Evolutionary conservation across 75 land plant species (phyloP).

Genomic region (Azolla pinnata): DNA sequence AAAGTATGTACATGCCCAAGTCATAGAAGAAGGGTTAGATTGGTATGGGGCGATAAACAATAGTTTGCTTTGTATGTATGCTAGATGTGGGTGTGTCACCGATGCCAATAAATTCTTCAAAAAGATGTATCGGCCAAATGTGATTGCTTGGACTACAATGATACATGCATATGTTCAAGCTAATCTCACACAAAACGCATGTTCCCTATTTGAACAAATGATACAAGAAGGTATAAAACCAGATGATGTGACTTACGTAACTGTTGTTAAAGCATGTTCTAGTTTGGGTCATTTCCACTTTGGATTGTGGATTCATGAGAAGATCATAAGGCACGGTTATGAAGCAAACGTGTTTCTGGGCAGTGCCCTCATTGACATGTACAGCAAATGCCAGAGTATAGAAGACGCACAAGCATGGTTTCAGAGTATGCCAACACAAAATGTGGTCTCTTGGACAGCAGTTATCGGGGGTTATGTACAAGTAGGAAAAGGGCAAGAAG

Average conservation of each 20-base stretch:
- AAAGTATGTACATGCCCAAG: slow-evolving; percentile 25
- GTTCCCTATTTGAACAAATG: slow-evolving; percentile 28
- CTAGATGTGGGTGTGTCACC: slow-evolving; percentile 19
- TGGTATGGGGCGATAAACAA: slow-evolving; percentile 22
- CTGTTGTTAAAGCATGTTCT: slow-evolving; percentile 1
- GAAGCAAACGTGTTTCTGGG: slow-evolving; percentile 6
- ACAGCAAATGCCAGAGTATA: slow-evolving; percentile 9
- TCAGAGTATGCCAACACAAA: slow-evolving; percentile 6
- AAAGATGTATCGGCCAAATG: slow-evolving; percentile 9
- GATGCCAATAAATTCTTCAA: slow-evolving; percentile 30
- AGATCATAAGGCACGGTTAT: not conserved
- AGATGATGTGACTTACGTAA: slow-evolving; percentile 1
- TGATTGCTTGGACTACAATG: slow-evolving; percentile 43
- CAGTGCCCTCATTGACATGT: slow-evolving; percentile 17
- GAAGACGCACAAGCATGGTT: slow-evolving; percentile 4
- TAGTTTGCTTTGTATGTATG: slow-evolving; percentile 44
- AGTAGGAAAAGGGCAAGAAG: slow-evolving; percentile 4
- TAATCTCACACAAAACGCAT: slow-evolving; percentile 15
- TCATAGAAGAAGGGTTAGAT: slow-evolving; percentile 28
- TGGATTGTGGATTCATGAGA: slow-evolving; percentile 1
- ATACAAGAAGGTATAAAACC: not conserved
- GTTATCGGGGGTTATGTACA: slow-evolving; percentile 7
- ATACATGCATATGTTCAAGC: slow-evolving; percentile 26
- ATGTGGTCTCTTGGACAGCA: slow-evolving; percentile 11
- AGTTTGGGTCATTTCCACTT: not conserved